Conservation (phyloP, 2,329 filamentous ascomycete species). For the Fusarium nisikadoi region DNA sequence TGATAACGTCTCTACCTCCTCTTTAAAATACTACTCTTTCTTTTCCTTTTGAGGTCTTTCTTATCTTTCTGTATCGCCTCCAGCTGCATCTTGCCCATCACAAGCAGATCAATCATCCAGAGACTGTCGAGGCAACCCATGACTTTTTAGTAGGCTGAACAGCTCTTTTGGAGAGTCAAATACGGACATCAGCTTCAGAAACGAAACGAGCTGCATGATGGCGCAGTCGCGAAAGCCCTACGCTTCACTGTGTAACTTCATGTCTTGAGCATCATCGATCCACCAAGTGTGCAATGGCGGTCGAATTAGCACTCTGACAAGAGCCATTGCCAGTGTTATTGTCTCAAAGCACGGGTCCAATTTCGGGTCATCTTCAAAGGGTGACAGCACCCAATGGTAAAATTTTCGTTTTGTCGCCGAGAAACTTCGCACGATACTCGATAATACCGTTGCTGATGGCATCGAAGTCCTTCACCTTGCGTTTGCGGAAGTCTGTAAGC, state of each 20-base stretch:
- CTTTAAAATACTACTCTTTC: constrained; percentile 10
- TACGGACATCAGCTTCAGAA: neutral
- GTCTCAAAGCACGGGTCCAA: constrained; percentile 1
- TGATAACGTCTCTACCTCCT: constrained; percentile 9
- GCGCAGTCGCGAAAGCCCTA: neutral
- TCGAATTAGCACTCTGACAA: constrained; percentile 13
- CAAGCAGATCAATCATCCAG: constrained; percentile 3
- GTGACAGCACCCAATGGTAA: constrained; percentile 65
- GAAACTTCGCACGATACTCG: constrained; percentile 72
- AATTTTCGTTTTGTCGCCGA: constrained; percentile 72
- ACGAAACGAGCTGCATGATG: constrained; percentile 3
- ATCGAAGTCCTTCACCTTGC: constrained; percentile 72
- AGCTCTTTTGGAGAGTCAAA: constrained; percentile 28
- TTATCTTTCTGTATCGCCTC: neutral
- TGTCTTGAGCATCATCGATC: neutral
- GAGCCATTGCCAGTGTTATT: constrained; percentile 25
- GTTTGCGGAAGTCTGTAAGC: constrained; percentile 68
- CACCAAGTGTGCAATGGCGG: constrained; percentile 40
- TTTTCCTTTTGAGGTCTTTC: neutral
- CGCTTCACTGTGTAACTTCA: neutral
- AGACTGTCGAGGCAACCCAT: constrained; percentile 6
- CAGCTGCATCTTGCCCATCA: neutral
- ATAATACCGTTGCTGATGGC: constrained; percentile 74
- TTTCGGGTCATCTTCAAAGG: constrained; percentile 42
- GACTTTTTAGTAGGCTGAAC: constrained; percentile 8